Base-by-base conservation (phyloP, 2,329 filamentous ascomycete species). In the Nannizziopsis barbatae region DNA sequence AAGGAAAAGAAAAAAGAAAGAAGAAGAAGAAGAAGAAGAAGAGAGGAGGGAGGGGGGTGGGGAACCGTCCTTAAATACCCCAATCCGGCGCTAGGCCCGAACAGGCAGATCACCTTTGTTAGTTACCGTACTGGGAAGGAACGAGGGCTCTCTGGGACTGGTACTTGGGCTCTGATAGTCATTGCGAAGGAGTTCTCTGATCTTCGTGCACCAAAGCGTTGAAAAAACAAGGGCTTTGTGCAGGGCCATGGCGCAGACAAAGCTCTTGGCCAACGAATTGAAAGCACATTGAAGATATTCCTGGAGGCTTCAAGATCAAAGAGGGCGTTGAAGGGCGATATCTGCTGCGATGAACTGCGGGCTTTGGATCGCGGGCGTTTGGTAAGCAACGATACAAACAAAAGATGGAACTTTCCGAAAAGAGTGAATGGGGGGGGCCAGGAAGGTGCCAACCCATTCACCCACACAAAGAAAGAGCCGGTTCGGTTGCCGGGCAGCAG, bases 61-160 rank as follows among this genome's bases (percentile, higher is more conserved):
- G 32, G 27, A 35, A 45, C 27, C 37, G 39, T 17, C 41, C 37
- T 41, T 55, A 50, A 52, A 55, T 55, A 52, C 18, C 36, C 35
- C n/a, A 17, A 49, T 22, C 6, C 9, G 39, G 10, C 39, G 32
- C 46, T 49, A 49, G 38, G 31, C 38, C 30, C n/a, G n/a, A 45
- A 45, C 2, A 4, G 33, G 43, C 32, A 38, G 43, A 45, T 45
- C 43, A 45, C 43, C 42, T 20, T 45, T 17, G 10, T 20, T 10
- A 9, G 2, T 27, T 27, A 38, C 32, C 14, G 2, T 27, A 43
- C 18, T 35, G 18, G 41, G 30, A 43, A 43, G 41, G 41, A 20
- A 35, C 30, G 14, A 8, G 41, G 15, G 41, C 22, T 27, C 18
- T 31, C 27, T 18, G n/a, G n/a, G 20, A 6, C 22, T 11, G 12